A percentile compares a stretch with the other conserved stretches of the same genome.
These are phyloP conservation scores for Colletotrichum trifolii DNA, from an alignment of 2,329 filamentous ascomycete species.

Conservation along the genomic window DNA sequence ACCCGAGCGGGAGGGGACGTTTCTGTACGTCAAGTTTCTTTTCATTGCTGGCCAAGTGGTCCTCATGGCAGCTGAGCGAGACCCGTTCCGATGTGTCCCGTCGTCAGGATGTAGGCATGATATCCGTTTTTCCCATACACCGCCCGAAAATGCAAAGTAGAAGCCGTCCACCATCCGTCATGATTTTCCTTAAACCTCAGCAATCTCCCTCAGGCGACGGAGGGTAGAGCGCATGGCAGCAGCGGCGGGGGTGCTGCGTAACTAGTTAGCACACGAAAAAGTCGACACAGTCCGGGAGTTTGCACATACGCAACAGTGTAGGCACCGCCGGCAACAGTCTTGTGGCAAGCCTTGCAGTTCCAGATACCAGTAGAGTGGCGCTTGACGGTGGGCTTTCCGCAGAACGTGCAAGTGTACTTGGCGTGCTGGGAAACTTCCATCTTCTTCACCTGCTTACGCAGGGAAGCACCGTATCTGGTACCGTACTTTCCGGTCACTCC, in stretches of 20 bases:
- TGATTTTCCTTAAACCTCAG: constrained; percentile 79
- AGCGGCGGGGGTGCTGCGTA: constrained; percentile 85
- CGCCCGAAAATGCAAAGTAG: constrained; percentile 59
- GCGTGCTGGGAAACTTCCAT: constrained; percentile 99
- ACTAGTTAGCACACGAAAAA: constrained; percentile 41
- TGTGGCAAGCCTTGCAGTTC: constrained; percentile 95
- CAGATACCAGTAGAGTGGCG: constrained; percentile 94
- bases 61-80: constrained; percentile 49
- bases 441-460: constrained; percentile 97
- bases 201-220: constrained; percentile 96
- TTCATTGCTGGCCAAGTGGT: constrained; percentile 58
- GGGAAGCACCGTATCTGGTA: constrained; percentile 98
- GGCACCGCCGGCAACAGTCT: constrained; percentile 89
- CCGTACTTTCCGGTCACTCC: constrained; percentile 97
- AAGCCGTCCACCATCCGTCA: constrained; percentile 45
- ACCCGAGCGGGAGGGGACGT: constrained; percentile 32
- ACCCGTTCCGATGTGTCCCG: constrained; percentile 47
- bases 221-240: constrained; percentile 96
- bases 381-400: constrained; percentile 95
- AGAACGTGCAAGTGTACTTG: constrained; percentile 98
- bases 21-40: constrained; percentile 42
- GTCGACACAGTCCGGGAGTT: neutral
- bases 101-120: constrained; percentile 56
- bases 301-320: constrained; percentile 93
- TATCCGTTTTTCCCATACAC: constrained; percentile 58